Evolutionary conservation across 768 basidiomycete species (phyloP).

Genomic region (Russula sp.): DNA sequence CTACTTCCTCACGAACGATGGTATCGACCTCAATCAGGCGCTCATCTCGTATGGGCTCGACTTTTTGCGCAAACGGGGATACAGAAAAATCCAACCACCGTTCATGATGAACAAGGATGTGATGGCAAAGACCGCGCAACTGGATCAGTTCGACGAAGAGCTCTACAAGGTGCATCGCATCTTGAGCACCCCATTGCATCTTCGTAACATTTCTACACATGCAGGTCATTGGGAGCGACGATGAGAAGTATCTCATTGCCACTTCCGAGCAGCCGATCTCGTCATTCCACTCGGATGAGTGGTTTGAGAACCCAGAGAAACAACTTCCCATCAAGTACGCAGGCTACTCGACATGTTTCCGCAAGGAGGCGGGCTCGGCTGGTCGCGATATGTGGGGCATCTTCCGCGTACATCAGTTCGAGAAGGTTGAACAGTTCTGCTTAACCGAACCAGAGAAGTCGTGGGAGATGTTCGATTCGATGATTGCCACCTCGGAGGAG

Average conservation of each 20-base stretch:
- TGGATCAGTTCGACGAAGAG: conserved; percentile 98
- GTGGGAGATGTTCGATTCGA: conserved; percentile 88
- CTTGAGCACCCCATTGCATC: background rate
- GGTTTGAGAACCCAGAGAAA: conserved; percentile 89
- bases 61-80: conserved; percentile 73
- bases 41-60: conserved; percentile 92
- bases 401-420: conserved; percentile 99
- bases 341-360: conserved; percentile 93
- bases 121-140: conserved; percentile 97
- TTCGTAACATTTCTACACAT: background rate
- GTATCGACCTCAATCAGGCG: conserved; percentile 95
- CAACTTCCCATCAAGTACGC: conserved; percentile 91
- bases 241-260: conserved; percentile 98
- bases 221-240: conserved; percentile 79
- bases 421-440: conserved; percentile 97
- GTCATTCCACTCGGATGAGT: conserved; percentile 90
- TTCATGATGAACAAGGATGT: conserved; percentile 98
- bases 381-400: conserved; percentile 99
- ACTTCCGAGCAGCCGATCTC: conserved; percentile 99
- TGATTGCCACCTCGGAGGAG: conserved; percentile 83
- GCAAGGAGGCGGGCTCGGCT: conserved; percentile 96
- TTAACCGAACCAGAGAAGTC: conserved; percentile 92
- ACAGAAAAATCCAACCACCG: conserved; percentile 93
- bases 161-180: conserved; percentile 77
- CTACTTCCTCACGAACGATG: conserved; percentile 93